Evolutionary conservation across 192 early-diverging fungal species (phyloP).

Genomic region (Backusella morwellensis): DNA sequence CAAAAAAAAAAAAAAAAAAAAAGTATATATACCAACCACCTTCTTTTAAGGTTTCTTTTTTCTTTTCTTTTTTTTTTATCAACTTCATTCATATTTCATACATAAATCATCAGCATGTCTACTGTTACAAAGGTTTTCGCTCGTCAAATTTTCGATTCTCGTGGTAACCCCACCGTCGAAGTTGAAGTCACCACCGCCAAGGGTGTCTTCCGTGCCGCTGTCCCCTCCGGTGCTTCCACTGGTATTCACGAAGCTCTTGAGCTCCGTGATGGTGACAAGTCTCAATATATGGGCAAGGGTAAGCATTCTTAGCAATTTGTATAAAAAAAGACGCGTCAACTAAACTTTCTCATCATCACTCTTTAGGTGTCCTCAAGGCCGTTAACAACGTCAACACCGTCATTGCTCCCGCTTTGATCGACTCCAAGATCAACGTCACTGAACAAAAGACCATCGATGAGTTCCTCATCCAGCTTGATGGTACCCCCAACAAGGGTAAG

Average conservation of each 20-base stretch:
- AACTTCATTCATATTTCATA: background rate
- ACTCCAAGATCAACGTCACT: slow-evolving; percentile 78
- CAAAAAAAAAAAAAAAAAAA: background rate
- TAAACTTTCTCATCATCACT: slow-evolving; percentile 37
- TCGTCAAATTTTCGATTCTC: slow-evolving; percentile 98
- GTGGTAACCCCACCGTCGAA: slow-evolving; percentile 98
- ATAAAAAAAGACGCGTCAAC: slow-evolving; percentile 32
- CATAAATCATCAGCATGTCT: background rate
- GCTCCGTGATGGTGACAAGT: slow-evolving; percentile 89
- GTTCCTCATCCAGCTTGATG: slow-evolving; percentile 91
- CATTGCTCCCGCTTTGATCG: slow-evolving; percentile 83
- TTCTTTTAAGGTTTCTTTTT: background rate
- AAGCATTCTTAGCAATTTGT: slow-evolving; percentile 16
- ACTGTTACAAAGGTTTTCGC: background rate
- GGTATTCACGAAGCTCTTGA: slow-evolving; percentile 99
- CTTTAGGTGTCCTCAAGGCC: slow-evolving; percentile 83
- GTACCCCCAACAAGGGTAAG: slow-evolving; percentile 94
- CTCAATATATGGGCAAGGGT: slow-evolving; percentile 94
- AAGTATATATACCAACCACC: background rate
- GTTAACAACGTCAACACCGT: slow-evolving; percentile 88
- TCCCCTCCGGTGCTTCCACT: slow-evolving; percentile 98
- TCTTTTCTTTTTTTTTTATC: background rate
- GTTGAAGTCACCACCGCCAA: slow-evolving; percentile 94
- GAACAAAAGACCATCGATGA: slow-evolving; percentile 89
- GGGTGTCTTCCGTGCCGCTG: slow-evolving; percentile 95